phyloP scores from a whole-genome alignment of 805 yeast genomes.

The Saturnispora besseyi region DNA sequence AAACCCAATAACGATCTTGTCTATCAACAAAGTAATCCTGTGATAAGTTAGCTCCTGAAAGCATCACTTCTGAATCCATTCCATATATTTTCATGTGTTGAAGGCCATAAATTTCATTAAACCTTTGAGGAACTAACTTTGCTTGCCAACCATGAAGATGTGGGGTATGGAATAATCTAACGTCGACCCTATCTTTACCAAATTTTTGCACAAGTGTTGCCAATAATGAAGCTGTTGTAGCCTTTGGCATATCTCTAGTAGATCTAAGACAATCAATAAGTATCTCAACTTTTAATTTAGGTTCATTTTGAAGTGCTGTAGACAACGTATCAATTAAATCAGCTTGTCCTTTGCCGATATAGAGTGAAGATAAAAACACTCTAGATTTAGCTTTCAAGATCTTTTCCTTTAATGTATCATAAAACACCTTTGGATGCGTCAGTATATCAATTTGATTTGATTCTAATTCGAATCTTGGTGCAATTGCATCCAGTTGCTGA shows the following conservation, averaged over 20 bases:
- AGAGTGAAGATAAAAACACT: slow-evolving; percentile 75
- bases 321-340: slow-evolving; percentile 62
- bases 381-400: slow-evolving; percentile 54
- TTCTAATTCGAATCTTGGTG: slow-evolving; percentile 58
- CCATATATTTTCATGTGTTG: slow-evolving; percentile 98
- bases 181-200: slow-evolving; percentile 60
- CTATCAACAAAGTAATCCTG: slow-evolving; percentile 89
- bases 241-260: slow-evolving; percentile 81
- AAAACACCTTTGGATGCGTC: slow-evolving; percentile 63
- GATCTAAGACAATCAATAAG: slow-evolving; percentile 85
- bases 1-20: slow-evolving; percentile 84
- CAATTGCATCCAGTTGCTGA: slow-evolving; percentile 48
- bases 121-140: slow-evolving; percentile 62
- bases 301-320: slow-evolving; percentile 49
- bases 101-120: slow-evolving; percentile 86
- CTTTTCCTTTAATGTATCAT: slow-evolving; percentile 50
- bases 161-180: slow-evolving; percentile 87
- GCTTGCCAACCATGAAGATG: slow-evolving; percentile 61
- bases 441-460: slow-evolving; percentile 53
- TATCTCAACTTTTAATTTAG: slow-evolving; percentile 57
- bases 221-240: slow-evolving; percentile 68
- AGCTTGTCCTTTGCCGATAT: slow-evolving; percentile 73
- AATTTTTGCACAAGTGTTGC: slow-evolving; percentile 55
- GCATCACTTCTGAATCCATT: slow-evolving; percentile 78
- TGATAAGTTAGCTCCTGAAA: slow-evolving; percentile 88